phyloP scores from a whole-genome alignment of 257 asterid species.

The Solanum chilense region DNA sequence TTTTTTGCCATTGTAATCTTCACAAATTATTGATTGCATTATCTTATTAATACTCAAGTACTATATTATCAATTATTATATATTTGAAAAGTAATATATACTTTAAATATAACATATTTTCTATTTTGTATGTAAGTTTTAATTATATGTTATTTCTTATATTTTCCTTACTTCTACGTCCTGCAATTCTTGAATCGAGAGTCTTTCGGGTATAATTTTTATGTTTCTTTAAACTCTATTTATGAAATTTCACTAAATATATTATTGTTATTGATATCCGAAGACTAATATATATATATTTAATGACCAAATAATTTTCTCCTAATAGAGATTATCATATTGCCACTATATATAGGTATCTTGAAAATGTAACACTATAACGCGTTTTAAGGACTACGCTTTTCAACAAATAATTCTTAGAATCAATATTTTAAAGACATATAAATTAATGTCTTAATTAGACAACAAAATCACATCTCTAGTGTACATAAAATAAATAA shows the following conservation, averaged over 20 bases:
- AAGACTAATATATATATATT: not conserved
- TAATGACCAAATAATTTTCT: conserved; percentile 16
- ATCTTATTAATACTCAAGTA: not conserved
- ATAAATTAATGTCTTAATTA: not conserved
- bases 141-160: not conserved
- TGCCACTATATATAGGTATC: conserved; percentile 6
- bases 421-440: not conserved
- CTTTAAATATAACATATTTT: not conserved
- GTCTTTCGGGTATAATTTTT: not conserved
- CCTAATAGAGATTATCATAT: conserved; percentile 11
- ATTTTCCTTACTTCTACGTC: not conserved
- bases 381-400: conserved; percentile 49
- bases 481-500: not conserved
- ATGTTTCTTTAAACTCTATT: not conserved
- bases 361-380: conserved; percentile 42
- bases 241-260: not conserved
- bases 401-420: conserved; percentile 33
- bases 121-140: not conserved
- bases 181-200: not conserved
- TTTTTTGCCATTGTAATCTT: not conserved
- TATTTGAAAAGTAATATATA: not conserved
- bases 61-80: not conserved
- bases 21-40: not conserved
- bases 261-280: not conserved
- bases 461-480: conserved; percentile 5